Conservation (phyloP, 2,329 filamentous ascomycete genomes). For the Ceratocystis cacaofunesta region DNA sequence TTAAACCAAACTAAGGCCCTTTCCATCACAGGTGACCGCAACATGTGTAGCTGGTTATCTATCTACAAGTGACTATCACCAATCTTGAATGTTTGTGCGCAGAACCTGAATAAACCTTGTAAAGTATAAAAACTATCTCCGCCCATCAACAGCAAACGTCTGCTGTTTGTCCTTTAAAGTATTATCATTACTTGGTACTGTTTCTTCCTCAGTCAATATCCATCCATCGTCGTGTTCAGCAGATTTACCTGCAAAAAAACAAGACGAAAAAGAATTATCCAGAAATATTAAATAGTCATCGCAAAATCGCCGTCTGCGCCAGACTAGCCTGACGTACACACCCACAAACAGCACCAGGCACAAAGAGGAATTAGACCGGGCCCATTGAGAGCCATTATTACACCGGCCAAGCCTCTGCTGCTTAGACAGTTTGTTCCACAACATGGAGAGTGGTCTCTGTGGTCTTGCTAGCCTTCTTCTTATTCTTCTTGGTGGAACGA, state of each 20-base stretch:
- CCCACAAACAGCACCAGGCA: background rate
- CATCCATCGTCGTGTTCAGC: background rate
- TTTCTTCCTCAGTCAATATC: background rate
- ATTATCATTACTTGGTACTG: background rate
- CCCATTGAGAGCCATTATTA: background rate
- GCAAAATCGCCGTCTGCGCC: background rate
- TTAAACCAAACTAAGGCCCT: too few relatives aligned
- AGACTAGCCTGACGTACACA: background rate
- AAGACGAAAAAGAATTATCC: slow-evolving; percentile 42
- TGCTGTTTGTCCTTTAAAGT: background rate
- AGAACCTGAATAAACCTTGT: background rate
- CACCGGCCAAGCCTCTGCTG: background rate
- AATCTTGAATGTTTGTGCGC: background rate
- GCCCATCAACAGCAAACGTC: background rate
- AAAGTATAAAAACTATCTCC: background rate
- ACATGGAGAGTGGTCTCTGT: slow-evolving; percentile 1
- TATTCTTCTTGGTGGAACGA: slow-evolving; percentile 8
- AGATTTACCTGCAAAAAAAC: slow-evolving; percentile 45
- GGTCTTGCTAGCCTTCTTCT: slow-evolving; percentile 9
- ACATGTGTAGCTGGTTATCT: too few relatives aligned
- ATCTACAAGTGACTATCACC: too few relatives aligned
- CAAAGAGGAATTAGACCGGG: background rate
- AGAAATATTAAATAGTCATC: slow-evolving; percentile 5
- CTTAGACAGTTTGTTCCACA: slow-evolving; percentile 10
- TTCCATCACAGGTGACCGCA: too few relatives aligned